Percentiles rank a stretch among this genome's conserved stretches.
Conservation (phyloP, 306 rosid genomes). For the Corylus heterophylla region DNA sequence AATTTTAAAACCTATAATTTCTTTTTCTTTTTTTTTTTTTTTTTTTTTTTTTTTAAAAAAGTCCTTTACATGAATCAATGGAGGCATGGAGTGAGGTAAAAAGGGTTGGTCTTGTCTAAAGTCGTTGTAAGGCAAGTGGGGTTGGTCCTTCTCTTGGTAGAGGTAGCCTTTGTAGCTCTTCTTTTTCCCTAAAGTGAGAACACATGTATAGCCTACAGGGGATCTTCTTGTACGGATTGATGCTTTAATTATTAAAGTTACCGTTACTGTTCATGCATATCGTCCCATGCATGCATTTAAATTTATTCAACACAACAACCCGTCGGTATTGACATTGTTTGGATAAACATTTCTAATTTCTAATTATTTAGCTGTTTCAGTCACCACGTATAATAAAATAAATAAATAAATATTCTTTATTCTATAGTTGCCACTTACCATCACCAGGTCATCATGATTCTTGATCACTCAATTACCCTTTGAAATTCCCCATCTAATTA, state of each 20-base stretch:
- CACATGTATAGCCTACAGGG: neutral
- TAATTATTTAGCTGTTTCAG: too few relatives aligned
- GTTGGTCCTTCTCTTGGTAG: neutral
- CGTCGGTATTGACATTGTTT: too few relatives aligned
- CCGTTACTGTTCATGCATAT: neutral
- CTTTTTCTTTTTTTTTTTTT: too few relatives aligned
- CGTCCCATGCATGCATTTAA: neutral
- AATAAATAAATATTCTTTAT: too few relatives aligned
- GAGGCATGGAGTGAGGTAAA: neutral
- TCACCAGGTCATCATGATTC: too few relatives aligned
- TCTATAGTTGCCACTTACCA: too few relatives aligned
- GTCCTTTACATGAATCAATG: too few relatives aligned
- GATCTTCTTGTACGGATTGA: neutral
- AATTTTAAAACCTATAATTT: too few relatives aligned
- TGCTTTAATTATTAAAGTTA: neutral
- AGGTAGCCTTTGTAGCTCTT: neutral
- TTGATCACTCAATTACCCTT: neutral
- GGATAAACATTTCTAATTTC: too few relatives aligned
- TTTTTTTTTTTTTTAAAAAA: too few relatives aligned
- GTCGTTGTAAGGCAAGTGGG: neutral
- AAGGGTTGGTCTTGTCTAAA: neutral
- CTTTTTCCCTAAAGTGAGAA: constrained; percentile 14
- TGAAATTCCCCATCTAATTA: neutral
- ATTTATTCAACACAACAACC: too few relatives aligned
- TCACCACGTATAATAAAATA: too few relatives aligned